phyloP scores from a whole-genome alignment of 1,139 yeast genomes.

The Saccharomyces hybrid region DNA sequence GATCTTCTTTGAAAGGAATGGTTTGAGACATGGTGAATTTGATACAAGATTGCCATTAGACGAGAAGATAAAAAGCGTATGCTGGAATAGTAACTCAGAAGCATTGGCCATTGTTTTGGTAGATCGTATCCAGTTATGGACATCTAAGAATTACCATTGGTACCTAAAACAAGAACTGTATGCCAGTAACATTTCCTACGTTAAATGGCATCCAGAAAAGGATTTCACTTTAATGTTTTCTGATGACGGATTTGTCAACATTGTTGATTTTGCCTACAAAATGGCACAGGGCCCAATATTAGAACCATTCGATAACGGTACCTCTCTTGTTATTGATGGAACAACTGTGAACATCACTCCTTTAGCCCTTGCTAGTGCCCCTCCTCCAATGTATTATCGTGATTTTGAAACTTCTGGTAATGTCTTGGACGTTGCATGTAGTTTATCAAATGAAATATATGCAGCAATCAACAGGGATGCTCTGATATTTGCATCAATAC shows the following conservation, averaged over 20 bases:
- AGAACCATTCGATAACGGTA: conserved; percentile 67
- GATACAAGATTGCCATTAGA: conserved; percentile 52
- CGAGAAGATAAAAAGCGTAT: conserved; percentile 43
- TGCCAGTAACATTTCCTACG: conserved; percentile 38
- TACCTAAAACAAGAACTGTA: conserved; percentile 74
- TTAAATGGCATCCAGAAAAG: conserved; percentile 86
- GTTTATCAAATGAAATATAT: conserved; percentile 49
- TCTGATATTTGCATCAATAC: conserved; percentile 38
- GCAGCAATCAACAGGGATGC: conserved; percentile 49
- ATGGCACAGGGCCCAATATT: conserved; percentile 62
- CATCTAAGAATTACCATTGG: conserved; percentile 93
- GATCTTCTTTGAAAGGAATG: conserved; percentile 87
- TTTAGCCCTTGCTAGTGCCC: conserved; percentile 75
- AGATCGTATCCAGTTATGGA: conserved; percentile 75
- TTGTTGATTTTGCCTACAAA: conserved; percentile 62
- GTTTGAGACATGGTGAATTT: conserved; percentile 85
- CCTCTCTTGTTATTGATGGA: conserved; percentile 79
- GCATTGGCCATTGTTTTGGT: conserved; percentile 59
- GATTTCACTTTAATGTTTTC: conserved; percentile 69
- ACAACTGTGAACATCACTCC: conserved; percentile 67
- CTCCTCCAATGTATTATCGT: conserved; percentile 86
- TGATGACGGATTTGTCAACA: conserved; percentile 44
- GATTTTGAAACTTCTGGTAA: conserved; percentile 48
- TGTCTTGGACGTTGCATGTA: conserved; percentile 59
- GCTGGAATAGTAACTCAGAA: conserved; percentile 84